These are phyloP conservation scores for Quercus lobata DNA, from an alignment of 331 rosid species.

Conservation along the genomic window DNA sequence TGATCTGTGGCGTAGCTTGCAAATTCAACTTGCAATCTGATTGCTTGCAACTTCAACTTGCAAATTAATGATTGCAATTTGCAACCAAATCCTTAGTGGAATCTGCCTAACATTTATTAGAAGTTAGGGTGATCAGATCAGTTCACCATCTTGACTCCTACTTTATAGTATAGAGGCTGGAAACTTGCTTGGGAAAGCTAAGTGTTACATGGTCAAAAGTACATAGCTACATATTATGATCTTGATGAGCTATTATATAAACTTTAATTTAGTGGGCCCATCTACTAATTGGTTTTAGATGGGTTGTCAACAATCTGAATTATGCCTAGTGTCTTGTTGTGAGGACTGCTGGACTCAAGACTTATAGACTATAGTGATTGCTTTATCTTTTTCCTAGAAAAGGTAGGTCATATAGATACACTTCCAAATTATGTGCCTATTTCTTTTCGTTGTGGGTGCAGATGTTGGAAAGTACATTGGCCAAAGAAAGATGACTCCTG, in stretches of 20 bases:
- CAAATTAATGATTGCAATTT: not conserved
- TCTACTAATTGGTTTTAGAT: not conserved
- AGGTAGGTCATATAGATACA: not conserved
- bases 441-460: slow-evolving; percentile 19
- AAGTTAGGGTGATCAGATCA: not conserved
- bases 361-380: slow-evolving; percentile 10
- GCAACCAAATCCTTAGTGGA: not conserved
- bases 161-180: slow-evolving; percentile 5
- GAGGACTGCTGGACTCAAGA: not conserved
- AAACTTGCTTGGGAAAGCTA: not conserved
- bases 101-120: not conserved
- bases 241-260: not conserved
- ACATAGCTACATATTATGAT: not conserved
- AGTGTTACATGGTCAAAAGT: not conserved
- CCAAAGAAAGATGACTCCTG: slow-evolving; percentile 65
- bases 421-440: not conserved
- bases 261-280: not conserved
- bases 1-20: slow-evolving; percentile 3
- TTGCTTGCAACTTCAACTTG: not conserved
- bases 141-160: not conserved
- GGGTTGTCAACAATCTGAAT: not conserved
- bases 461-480: slow-evolving; percentile 87
- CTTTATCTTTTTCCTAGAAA: slow-evolving; percentile 3
- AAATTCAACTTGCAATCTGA: not conserved
- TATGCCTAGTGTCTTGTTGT: slow-evolving; percentile 1